phyloP scores from a whole-genome alignment of 164 flowering plant genomes.

The Berberis vulgaris region DNA sequence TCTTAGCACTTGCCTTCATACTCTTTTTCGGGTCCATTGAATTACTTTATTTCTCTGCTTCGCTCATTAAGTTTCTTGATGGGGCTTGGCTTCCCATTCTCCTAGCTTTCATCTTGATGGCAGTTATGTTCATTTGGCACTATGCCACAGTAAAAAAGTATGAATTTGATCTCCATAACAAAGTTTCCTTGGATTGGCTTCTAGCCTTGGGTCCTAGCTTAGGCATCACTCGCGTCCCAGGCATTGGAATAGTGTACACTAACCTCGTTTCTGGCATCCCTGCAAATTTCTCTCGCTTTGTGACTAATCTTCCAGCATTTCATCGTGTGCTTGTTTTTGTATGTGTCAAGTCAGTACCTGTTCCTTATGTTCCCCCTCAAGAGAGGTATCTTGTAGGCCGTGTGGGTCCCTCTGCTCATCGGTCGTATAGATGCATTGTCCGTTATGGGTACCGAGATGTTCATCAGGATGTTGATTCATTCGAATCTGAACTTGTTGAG shows the following conservation, averaged over 20 bases:
- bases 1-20: constrained; percentile 66
- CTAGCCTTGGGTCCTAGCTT: constrained; percentile 80
- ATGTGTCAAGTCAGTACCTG: constrained; percentile 79
- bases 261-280: constrained; percentile 86
- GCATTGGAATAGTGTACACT: constrained; percentile 78
- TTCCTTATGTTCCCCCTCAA: constrained; percentile 64
- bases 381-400: constrained; percentile 85
- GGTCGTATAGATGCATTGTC: constrained; percentile 81
- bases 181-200: constrained; percentile 93
- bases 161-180: constrained; percentile 91
- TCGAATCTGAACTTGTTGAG: constrained; percentile 64
- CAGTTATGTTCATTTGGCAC: constrained; percentile 90
- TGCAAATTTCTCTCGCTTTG: constrained; percentile 88
- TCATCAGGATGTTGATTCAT: constrained; percentile 78
- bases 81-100: constrained; percentile 99
- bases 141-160: constrained; percentile 84
- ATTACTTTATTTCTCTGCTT: constrained; percentile 81
- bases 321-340: constrained; percentile 76
- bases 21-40: constrained; percentile 84
- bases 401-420: constrained; percentile 72
- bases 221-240: constrained; percentile 83
- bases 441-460: constrained; percentile 92
- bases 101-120: constrained; percentile 74
- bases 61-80: constrained; percentile 72
- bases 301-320: constrained; percentile 92